Percentiles rank a stretch among this genome's conserved stretches.
phyloP scores from a whole-genome alignment of 2,329 filamentous ascomycete genomes.

The Fusarium metavorans region DNA sequence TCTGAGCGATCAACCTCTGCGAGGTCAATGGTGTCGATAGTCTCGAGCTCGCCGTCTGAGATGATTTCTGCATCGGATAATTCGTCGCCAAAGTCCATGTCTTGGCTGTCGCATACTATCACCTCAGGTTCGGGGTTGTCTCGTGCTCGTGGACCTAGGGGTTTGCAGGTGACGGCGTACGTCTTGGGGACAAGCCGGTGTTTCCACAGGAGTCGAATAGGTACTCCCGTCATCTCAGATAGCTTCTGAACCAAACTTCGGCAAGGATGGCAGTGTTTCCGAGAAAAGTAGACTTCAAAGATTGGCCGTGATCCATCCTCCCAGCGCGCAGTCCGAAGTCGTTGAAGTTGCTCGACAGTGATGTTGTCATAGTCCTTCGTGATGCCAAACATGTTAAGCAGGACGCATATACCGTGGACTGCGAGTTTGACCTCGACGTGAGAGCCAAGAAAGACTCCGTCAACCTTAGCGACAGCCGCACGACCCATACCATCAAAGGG shows the following conservation, averaged over 20 bases:
- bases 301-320: constrained; percentile 42
- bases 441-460: constrained; percentile 48
- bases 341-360: constrained; percentile 31
- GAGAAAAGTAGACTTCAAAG: constrained; percentile 52
- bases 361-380: constrained; percentile 38
- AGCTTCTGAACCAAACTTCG: constrained; percentile 42
- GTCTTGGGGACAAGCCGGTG: constrained; percentile 44
- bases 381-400: constrained; percentile 45
- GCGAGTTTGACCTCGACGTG: constrained; percentile 58
- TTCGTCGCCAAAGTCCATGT: constrained; percentile 40
- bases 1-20: constrained; percentile 17
- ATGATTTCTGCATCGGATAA: constrained; percentile 30
- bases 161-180: constrained; percentile 30
- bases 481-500: constrained; percentile 44
- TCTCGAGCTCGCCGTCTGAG: constrained; percentile 10
- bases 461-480: background rate
- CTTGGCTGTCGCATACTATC: constrained; percentile 29
- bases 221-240: constrained; percentile 43
- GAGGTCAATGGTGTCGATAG: constrained; percentile 37
- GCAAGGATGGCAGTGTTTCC: constrained; percentile 49
- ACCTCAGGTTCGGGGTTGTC: background rate
- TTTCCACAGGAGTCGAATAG: constrained; percentile 45
- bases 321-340: constrained; percentile 41
- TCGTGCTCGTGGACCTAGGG: background rate
- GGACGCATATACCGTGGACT: constrained; percentile 45